Evolutionary conservation across 108 stramenopile genomes (phyloP), one percentile per base, ranked within the genome.

Genomic region (Skeletonema marinoi): DNA sequence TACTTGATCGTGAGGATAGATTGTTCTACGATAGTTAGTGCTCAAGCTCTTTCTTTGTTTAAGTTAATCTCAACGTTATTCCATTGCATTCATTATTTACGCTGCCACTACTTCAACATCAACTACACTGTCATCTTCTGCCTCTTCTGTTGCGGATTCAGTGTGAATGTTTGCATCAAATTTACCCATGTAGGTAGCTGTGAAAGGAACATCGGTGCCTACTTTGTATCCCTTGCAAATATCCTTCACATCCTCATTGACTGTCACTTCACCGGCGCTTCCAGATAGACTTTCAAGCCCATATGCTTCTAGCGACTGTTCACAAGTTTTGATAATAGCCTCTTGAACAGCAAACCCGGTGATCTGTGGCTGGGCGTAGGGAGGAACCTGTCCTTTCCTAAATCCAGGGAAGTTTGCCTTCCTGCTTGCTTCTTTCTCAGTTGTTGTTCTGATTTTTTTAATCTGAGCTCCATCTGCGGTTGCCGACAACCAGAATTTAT

Each of bases 371-470:
- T 87, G 82, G n/a, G 94, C 94, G 80, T 90, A 93, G 0, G 92
- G 92, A 16, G 94, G 94, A 33, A 93, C 76, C 73, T 93, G 92
- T 41, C 92, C 92, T 84, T 89, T 93, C 70, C 94, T 74, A 76
- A 95, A 92, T 14, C 94, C 94, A 29, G 94, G 94, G 65, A 93
- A 95, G 70, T 93, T 90, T 9, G 92, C 94, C 81, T 92, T 93
- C 72, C 88, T 93, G 25, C 81, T 60, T 14, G 90, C 86, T 65
- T 95, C 91, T 78, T 92, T 95, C 36, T 92, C 78, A n/a, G 90
- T 87, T 66, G 81, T 69, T 35, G 69, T 64, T 33, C 89, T 75
- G 33, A 88, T 36, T 72, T 90, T 69, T 59, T 89, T 88, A n/a
- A 95, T 81, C 68, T 88, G 54, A 29, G 68, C 69, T 8, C 88